Percentiles rank a stretch among this genome's conserved stretches.
Evolutionary conservation across 306 rosid genomes (phyloP).

Genomic region (Medicago lupulina): DNA sequence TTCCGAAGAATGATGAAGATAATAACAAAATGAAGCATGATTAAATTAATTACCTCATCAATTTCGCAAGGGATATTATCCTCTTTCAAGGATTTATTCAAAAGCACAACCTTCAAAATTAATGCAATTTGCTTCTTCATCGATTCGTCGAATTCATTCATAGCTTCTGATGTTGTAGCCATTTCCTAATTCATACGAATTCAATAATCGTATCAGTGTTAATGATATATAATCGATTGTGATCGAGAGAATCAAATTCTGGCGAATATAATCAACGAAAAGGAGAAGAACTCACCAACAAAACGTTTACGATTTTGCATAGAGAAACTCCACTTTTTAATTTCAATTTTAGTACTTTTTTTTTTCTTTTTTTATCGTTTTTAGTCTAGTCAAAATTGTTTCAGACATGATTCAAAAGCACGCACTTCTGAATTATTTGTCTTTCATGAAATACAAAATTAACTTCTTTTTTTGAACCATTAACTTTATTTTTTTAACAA

Average conservation of each 20-base stretch:
- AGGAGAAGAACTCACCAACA: neutral
- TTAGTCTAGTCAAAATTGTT: too few relatives aligned
- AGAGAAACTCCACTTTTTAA: too few relatives aligned
- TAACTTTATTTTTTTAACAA: too few relatives aligned
- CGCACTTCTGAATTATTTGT: too few relatives aligned
- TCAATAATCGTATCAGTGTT: neutral
- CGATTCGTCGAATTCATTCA: constrained; percentile 50
- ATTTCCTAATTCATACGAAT: constrained; percentile 15
- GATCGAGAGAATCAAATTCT: neutral
- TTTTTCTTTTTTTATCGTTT: too few relatives aligned
- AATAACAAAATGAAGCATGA: neutral
- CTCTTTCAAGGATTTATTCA: constrained; percentile 41
- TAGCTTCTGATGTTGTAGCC: constrained; percentile 38
- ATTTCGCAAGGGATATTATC: constrained; percentile 68
- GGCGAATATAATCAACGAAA: neutral
- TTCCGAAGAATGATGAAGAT: neutral
- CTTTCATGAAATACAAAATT: too few relatives aligned
- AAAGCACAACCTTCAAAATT: constrained; percentile 42
- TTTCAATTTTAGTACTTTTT: too few relatives aligned
- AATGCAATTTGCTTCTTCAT: constrained; percentile 47
- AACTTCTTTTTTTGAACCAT: too few relatives aligned
- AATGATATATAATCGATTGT: neutral
- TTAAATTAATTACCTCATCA: constrained; percentile 68
- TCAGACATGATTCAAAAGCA: too few relatives aligned
- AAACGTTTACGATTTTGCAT: too few relatives aligned